Conservation (phyloP, 495 filamentous ascomycete genomes). For the Talaromyces wortmannii region DNA sequence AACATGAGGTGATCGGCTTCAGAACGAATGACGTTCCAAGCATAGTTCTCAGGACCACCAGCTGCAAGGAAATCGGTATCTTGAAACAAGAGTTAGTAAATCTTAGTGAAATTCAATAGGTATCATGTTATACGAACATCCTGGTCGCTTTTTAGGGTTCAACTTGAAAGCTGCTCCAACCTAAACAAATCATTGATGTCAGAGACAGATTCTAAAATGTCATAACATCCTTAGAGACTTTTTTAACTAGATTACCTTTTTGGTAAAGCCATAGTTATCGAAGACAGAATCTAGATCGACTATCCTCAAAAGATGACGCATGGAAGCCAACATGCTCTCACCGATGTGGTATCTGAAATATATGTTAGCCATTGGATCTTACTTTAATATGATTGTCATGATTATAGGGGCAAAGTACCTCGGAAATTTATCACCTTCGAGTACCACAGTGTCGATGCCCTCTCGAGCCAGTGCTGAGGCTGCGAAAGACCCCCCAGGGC, state of each 20-base stretch:
- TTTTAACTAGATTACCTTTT: constrained; percentile 23
- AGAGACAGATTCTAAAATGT: not conserved
- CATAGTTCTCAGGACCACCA: constrained; percentile 25
- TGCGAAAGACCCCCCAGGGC: constrained; percentile 39
- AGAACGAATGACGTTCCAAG: constrained; percentile 45
- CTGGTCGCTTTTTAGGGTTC: constrained; percentile 13
- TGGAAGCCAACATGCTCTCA: constrained; percentile 43
- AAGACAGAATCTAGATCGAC: constrained; percentile 31
- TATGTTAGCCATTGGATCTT: not conserved
- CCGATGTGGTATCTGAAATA: constrained; percentile 5
- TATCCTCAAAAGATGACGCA: constrained; percentile 40
- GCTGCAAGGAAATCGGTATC: constrained; percentile 39
- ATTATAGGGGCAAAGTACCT: not conserved
- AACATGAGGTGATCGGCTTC: constrained; percentile 43
- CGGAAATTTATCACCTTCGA: constrained; percentile 1
- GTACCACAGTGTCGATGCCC: constrained; percentile 28
- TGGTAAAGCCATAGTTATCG: constrained; percentile 33
- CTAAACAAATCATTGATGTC: constrained; percentile 8
- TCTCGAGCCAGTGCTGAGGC: constrained; percentile 37
- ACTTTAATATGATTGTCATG: not conserved
- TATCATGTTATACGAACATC: not conserved
- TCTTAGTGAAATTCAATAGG: not conserved
- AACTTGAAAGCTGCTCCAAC: constrained; percentile 39
- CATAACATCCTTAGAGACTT: not conserved
- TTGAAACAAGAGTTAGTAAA: not conserved